phyloP scores from a whole-genome alignment of 2,329 filamentous ascomycete species.

The Claviceps arundinis region DNA sequence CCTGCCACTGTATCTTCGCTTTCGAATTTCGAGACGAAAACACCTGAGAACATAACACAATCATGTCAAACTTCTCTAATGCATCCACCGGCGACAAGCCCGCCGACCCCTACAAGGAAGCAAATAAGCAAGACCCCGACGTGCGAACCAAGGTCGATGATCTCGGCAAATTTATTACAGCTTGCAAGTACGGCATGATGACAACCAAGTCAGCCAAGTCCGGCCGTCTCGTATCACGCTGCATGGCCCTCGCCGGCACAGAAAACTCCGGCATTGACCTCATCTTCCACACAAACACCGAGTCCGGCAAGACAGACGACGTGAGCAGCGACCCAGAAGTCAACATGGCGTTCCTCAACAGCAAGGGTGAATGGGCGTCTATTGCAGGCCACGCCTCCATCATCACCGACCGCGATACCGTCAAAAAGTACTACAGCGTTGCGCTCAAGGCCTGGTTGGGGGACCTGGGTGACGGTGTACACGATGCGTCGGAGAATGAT shows the following conservation, averaged over 20 bases:
- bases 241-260: slow-evolving; percentile 76
- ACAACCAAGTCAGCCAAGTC: slow-evolving; percentile 57
- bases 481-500: slow-evolving; percentile 71
- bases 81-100: slow-evolving; percentile 47
- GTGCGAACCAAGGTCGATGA: slow-evolving; percentile 66
- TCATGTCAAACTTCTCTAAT: slow-evolving; percentile 35
- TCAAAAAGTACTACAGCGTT: slow-evolving; percentile 65
- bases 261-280: slow-evolving; percentile 68
- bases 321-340: slow-evolving; percentile 57
- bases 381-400: slow-evolving; percentile 61
- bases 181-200: slow-evolving; percentile 79
- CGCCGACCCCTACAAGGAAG: slow-evolving; percentile 69
- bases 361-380: slow-evolving; percentile 72
- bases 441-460: slow-evolving; percentile 74
- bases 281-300: slow-evolving; percentile 84
- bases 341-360: slow-evolving; percentile 71
- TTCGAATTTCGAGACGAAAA: neutral
- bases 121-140: slow-evolving; percentile 48
- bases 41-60: neutral
- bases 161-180: slow-evolving; percentile 54
- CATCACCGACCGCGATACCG: slow-evolving; percentile 51
- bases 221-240: slow-evolving; percentile 61
- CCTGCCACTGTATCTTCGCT: too few species aligned
- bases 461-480: slow-evolving; percentile 68
- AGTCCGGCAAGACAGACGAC: slow-evolving; percentile 78